A percentile compares a stretch with the other conserved stretches of the same genome.
Evolutionary conservation across 1,284 basidiomycete species (phyloP).

Genomic region (Puccinia brachypodii): DNA sequence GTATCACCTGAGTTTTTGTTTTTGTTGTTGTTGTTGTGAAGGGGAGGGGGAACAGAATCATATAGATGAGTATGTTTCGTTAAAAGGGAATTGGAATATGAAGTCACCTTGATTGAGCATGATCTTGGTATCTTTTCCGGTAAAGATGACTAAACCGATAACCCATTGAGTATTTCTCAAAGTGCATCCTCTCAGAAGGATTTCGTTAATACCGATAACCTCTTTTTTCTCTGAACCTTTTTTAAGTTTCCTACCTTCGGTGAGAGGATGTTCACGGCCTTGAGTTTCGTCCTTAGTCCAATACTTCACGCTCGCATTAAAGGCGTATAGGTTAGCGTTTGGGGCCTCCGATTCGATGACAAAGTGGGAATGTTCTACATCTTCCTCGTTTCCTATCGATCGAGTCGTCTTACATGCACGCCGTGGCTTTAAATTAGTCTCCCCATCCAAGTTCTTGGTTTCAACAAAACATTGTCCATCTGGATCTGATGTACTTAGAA

Average conservation of each 20-base stretch:
- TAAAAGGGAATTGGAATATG: background rate
- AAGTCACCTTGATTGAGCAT: constrained; percentile 70
- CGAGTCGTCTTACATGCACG: constrained; percentile 75
- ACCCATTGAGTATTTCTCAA: constrained; percentile 94
- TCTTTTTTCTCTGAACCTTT: constrained; percentile 57
- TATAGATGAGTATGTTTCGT: background rate
- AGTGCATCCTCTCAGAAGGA: constrained; percentile 85
- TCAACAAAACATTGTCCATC: constrained; percentile 59
- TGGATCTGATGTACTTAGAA: constrained; percentile 67
- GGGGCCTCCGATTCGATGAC: constrained; percentile 88
- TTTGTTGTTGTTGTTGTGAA: too few relatives aligned
- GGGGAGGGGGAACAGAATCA: background rate
- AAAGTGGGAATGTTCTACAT: constrained; percentile 81
- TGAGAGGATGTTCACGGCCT: constrained; percentile 53
- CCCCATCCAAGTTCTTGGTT: constrained; percentile 90
- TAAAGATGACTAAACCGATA: constrained; percentile 90
- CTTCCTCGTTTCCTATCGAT: constrained; percentile 78
- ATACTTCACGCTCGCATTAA: constrained; percentile 81
- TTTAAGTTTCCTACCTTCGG: constrained; percentile 51
- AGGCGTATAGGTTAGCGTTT: constrained; percentile 87
- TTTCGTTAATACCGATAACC: constrained; percentile 76
- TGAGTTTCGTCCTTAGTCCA: constrained; percentile 56
- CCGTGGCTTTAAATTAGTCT: constrained; percentile 91
- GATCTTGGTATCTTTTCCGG: constrained; percentile 94
- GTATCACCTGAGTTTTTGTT: too few relatives aligned